Conservation (phyloP, 1,284 basidiomycete species). For the Boletus hoseneyae region DNA sequence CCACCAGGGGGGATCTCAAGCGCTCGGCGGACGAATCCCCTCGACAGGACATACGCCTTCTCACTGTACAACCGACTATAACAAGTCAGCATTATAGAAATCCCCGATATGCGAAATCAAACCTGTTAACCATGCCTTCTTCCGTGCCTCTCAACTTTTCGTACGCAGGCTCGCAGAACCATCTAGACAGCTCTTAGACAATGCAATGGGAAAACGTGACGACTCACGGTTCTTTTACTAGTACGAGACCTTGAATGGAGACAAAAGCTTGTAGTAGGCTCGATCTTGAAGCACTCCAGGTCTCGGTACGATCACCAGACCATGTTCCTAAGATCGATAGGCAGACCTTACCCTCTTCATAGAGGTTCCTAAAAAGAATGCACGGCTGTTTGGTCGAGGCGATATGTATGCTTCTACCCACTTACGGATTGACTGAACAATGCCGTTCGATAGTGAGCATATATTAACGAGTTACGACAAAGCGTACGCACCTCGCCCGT, state of each 20-base stretch:
- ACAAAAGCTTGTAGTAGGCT: slow-evolving; percentile 90
- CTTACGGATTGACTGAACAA: slow-evolving; percentile 71
- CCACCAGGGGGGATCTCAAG: slow-evolving; percentile 74
- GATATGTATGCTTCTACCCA: slow-evolving; percentile 2
- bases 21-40: slow-evolving; percentile 84
- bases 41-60: slow-evolving; percentile 88
- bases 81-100: slow-evolving; percentile 7
- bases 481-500: slow-evolving; percentile 69
- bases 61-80: slow-evolving; percentile 80
- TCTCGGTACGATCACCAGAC: slow-evolving; percentile 84
- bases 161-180: slow-evolving; percentile 90
- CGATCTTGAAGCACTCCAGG: slow-evolving; percentile 77
- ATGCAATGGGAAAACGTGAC: neutral
- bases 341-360: slow-evolving; percentile 95
- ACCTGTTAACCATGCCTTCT: slow-evolving; percentile 85
- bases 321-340: slow-evolving; percentile 90
- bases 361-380: slow-evolving; percentile 63
- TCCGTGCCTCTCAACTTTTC: slow-evolving; percentile 87
- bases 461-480: slow-evolving; percentile 1
- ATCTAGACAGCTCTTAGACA: slow-evolving; percentile 41
- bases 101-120: slow-evolving; percentile 2
- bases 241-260: slow-evolving; percentile 89
- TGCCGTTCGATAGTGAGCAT: slow-evolving; percentile 7
- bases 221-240: slow-evolving; percentile 85
- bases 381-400: neutral